Evolutionary conservation across 306 rosid species (phyloP), one percentile per base, ranked within the genome.

Genomic region (Fragaria ananassa): DNA sequence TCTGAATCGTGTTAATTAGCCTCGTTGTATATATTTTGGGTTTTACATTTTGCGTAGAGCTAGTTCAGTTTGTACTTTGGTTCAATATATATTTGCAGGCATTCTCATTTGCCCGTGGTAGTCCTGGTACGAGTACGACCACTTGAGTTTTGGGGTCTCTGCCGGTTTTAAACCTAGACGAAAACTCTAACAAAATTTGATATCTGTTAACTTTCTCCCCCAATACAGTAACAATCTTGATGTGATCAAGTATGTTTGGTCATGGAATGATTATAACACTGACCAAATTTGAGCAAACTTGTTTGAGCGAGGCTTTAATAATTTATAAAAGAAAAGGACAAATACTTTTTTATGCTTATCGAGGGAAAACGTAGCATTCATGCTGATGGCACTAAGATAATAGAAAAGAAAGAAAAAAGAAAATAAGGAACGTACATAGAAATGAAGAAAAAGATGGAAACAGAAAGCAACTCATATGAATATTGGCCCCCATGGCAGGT

Each of bases 401-500:
- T 72, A 17, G 25, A 57, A 15, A 74, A 23, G 10, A 19, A n/a
- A n/a, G 23, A 21, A 3, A 64, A 54, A 39, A 50, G 58, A 81
- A 37, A 78, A 70, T 69, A 35, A 17, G 34, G 29, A 67, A 70
- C 76, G 64, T 67, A 74, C 39, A 71, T 66, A 58, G 41, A 76
- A 25, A 70, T 50, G 82, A 77, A 75, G 77, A 70, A 85, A 87
- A 78, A 80, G 74, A 82, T 80, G 96, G 89, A 60, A 60, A 80
- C 29, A 75, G 82, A 86, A 79, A 84, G 87, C 82, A 76, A 81
- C 74, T 71, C 62, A 70, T 18, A 47, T 89, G 96, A 97, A 91
- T 65, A 37, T 65, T 65, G 70, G 70, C 29, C 56, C 77, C 98
- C 98, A 91, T 85, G 75, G 71, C 76, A 77, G 83, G 98, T 94